Evolutionary conservation across 164 flowering plant genomes (phyloP).

Genomic region (Houttuynia cordata): DNA sequence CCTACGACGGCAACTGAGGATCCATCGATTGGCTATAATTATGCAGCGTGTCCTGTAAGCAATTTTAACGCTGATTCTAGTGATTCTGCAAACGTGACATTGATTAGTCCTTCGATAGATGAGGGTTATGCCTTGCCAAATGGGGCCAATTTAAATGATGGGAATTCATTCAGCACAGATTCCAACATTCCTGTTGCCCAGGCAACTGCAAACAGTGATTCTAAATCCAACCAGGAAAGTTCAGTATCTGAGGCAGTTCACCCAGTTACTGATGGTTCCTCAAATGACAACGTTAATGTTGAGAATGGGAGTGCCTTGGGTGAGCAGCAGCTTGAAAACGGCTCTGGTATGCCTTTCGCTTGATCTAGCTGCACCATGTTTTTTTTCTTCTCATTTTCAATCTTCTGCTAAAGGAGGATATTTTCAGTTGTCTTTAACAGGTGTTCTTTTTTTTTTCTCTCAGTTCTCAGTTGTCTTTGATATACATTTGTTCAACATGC

Average conservation of each 20-base stretch:
- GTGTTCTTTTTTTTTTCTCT: too few relatives aligned
- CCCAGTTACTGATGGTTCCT: constrained; percentile 23
- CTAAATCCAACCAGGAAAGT: constrained; percentile 16
- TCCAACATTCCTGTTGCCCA: constrained; percentile 26
- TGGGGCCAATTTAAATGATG: constrained; percentile 18
- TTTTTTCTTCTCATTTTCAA: neutral
- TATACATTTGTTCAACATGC: too few relatives aligned
- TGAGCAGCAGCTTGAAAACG: constrained; percentile 39
- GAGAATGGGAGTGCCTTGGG: constrained; percentile 51
- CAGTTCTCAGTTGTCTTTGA: too few relatives aligned
- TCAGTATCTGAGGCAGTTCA: constrained; percentile 23
- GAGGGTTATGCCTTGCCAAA: constrained; percentile 15
- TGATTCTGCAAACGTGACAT: constrained; percentile 5
- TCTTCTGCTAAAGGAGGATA: too few relatives aligned
- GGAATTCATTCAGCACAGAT: constrained; percentile 13
- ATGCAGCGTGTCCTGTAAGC: constrained; percentile 18
- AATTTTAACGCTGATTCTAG: constrained; percentile 12
- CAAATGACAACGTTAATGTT: constrained; percentile 32
- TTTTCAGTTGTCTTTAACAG: too few relatives aligned
- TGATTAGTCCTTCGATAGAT: constrained; percentile 2
- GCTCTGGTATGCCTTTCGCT: constrained; percentile 34
- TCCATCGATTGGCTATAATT: constrained; percentile 16
- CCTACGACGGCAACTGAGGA: constrained; percentile 28
- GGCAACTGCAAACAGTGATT: constrained; percentile 15
- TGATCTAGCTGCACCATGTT: neutral